A percentile compares a stretch with the other conserved stretches of the same genome.
phyloP scores from a whole-genome alignment of 139 green algal species.

The Ulvella scutata region DNA sequence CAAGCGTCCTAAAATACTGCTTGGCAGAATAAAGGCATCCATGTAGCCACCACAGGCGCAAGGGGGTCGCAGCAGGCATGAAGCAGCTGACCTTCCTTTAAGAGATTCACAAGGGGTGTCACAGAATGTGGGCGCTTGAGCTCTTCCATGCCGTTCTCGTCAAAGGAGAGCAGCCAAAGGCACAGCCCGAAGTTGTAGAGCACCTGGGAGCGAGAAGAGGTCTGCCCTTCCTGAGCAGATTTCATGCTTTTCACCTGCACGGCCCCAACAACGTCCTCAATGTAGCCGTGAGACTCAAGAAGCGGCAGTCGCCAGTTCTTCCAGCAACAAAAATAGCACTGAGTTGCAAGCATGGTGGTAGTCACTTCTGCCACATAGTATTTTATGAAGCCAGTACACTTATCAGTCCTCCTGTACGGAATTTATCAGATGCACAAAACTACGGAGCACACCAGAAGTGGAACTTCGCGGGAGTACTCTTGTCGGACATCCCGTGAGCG shows the following conservation, averaged over 20 bases:
- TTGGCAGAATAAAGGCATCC: not conserved
- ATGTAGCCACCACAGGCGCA: not conserved
- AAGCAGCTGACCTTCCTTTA: constrained; percentile 27
- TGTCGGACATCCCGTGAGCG: not conserved
- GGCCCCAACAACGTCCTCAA: no score
- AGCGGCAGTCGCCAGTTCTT: no score
- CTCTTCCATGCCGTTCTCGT: constrained; percentile 36
- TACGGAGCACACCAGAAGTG: not conserved
- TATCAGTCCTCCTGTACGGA: no score
- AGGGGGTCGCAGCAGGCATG: not conserved
- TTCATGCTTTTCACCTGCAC: constrained; percentile 1
- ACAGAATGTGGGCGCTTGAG: constrained; percentile 34
- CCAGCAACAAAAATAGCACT: constrained; percentile 58
- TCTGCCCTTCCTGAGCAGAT: constrained; percentile 3
- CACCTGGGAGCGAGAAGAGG: constrained; percentile 60
- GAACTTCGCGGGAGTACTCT: not conserved
- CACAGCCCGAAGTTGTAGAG: constrained; percentile 85
- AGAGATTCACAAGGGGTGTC: constrained; percentile 65
- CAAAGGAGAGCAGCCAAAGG: constrained; percentile 82
- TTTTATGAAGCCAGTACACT: no score
- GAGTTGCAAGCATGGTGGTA: constrained; percentile 30
- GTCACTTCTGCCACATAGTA: no score
- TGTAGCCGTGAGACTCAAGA: no score
- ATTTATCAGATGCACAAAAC: no score
- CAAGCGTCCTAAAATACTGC: no score